phyloP scores from a whole-genome alignment of 2,329 filamentous ascomycete species.

The Paecilomyces fulvus region DNA sequence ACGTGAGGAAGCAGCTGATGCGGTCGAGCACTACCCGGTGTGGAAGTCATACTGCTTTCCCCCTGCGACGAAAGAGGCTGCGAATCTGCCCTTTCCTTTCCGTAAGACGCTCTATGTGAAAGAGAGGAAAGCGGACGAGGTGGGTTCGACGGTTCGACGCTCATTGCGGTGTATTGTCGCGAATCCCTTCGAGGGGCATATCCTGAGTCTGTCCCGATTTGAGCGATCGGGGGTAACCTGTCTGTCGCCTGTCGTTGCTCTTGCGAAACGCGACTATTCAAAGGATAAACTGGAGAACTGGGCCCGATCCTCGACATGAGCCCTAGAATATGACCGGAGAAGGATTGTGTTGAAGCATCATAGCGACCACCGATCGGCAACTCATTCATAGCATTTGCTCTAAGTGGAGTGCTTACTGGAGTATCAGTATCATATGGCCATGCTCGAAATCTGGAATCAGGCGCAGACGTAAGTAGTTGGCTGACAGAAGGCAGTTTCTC shows the following conservation, averaged over 20 bases:
- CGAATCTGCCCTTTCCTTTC: conserved; percentile 8
- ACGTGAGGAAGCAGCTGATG: conserved; percentile 22
- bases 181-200: conserved; percentile 5
- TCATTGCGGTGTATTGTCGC: conserved; percentile 11
- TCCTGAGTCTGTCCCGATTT: conserved; percentile 12
- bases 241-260: conserved; percentile 10
- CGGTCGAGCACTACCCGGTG: conserved; percentile 2
- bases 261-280: not conserved
- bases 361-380: not conserved
- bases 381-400: conserved; percentile 5
- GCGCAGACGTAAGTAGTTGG: conserved; percentile 28
- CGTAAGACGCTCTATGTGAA: conserved; percentile 8
- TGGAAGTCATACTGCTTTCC: conserved; percentile 4
- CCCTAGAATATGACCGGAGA: conserved; percentile 13
- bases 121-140: conserved; percentile 12
- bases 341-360: conserved; percentile 11
- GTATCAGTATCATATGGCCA: conserved; percentile 19
- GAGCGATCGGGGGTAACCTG: conserved; percentile 22
- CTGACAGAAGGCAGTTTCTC: conserved; percentile 31
- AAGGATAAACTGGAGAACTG: not conserved
- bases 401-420: conserved; percentile 12
- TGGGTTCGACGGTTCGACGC: conserved; percentile 11
- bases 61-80: conserved; percentile 1
- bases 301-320: conserved; percentile 1
- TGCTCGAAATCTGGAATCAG: conserved; percentile 17